Base-by-base conservation (phyloP, 768 basidiomycete genomes). In the Cantharellus anzutake region DNA sequence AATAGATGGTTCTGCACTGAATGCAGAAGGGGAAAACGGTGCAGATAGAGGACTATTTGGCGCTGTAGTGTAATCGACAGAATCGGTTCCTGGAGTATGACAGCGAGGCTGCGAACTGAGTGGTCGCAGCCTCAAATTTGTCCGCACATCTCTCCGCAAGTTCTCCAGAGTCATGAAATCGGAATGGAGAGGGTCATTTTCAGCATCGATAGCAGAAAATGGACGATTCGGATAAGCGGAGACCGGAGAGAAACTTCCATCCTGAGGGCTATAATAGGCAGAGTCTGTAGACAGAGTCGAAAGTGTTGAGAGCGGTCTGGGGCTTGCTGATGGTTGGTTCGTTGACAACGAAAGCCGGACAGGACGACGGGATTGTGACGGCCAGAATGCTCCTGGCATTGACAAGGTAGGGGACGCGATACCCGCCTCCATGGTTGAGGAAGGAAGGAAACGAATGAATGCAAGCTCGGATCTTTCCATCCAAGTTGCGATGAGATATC, bases 41-140 rank as follows among this genome's bases (percentile, higher is more conserved):
- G 52, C 52, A 41, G 42, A 11, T 37, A 74, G 71, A 63, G 44
- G 44, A 29, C 44, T 48, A 29, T 29, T 29, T 48, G 44, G 44
- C 11, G 44, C 44, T 29, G 44, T 48, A 29, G 44, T 11, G 44
- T 48, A 48, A 29, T 48, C 11, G 44, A 48, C 11, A 48, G 44
- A 48, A 48, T 48, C 44, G 48, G 60, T 20, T 16, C 41, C 16
- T 20, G 37, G n/a, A 5, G 59, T 7, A 14, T n/a, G 56, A 56
- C 38, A n/a, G 37, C 16, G 61, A 16, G 59, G 29, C 20, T 20
- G 29, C 20, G 39, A 51, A 42, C 39, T 62, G 50, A 90, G 83
- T 38, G 88, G 87, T 29, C 87, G 78, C 41, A 90, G 75, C 60
- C 80, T 81, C 42, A 90, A 76, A 65, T 90, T 90, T 70, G 80